A percentile compares a stretch with the other conserved stretches of the same genome.
Conservation (phyloP, 257 asterid genomes). For the Petunia secreta region DNA sequence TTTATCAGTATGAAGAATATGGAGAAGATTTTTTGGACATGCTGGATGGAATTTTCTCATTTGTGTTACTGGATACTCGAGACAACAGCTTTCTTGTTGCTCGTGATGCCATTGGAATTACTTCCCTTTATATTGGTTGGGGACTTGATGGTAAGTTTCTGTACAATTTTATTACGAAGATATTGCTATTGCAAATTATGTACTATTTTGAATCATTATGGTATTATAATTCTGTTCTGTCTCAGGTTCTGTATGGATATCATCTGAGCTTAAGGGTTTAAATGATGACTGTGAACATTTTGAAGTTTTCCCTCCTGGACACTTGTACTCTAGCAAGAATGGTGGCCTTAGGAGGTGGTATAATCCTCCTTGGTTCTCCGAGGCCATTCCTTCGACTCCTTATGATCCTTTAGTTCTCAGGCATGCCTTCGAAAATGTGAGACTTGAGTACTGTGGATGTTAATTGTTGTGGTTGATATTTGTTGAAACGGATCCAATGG, state of each 20-base stretch:
- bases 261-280: conserved; percentile 86
- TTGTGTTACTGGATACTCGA: conserved; percentile 80
- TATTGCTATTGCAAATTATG: too few relatives aligned
- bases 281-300: conserved; percentile 90
- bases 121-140: conserved; percentile 47
- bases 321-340: conserved; percentile 77
- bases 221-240: not conserved
- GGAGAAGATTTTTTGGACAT: conserved; percentile 82
- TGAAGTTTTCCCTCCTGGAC: conserved; percentile 89
- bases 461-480: too few relatives aligned
- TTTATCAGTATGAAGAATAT: conserved; percentile 74
- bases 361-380: conserved; percentile 90
- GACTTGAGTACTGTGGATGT: too few relatives aligned
- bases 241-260: conserved; percentile 89
- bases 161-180: too few relatives aligned
- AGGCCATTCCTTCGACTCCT: conserved; percentile 79
- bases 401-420: conserved; percentile 80
- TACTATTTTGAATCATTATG: too few relatives aligned
- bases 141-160: conserved; percentile 69
- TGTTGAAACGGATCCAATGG: not conserved
- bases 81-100: conserved; percentile 89
- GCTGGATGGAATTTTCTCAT: conserved; percentile 95
- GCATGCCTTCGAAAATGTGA: conserved; percentile 81
- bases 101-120: conserved; percentile 92
- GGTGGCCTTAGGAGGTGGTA: conserved; percentile 78